These are phyloP conservation scores for Pezicula rhizophila DNA, from an alignment of 2,329 filamentous ascomycete genomes.

Conservation along the genomic window DNA sequence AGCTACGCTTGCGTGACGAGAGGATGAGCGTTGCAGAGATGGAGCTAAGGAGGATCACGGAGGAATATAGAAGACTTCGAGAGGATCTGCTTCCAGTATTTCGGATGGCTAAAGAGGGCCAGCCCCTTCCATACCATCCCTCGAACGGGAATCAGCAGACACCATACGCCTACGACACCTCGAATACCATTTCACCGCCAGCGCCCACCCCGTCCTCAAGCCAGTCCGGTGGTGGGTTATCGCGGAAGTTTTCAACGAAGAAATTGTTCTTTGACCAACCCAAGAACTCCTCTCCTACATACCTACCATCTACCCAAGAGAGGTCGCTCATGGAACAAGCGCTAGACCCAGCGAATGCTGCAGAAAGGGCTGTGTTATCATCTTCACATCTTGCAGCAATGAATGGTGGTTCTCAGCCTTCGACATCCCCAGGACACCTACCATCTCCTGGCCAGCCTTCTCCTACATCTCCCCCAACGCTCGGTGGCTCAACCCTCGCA, in stretches of 20 bases:
- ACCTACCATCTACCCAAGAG: slow-evolving; percentile 64
- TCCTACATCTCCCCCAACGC: slow-evolving; percentile 56
- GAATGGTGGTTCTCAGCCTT: slow-evolving; percentile 54
- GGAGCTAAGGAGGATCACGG: slow-evolving; percentile 75
- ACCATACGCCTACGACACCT: slow-evolving; percentile 45
- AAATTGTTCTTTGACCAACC: slow-evolving; percentile 66
- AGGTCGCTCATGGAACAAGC: slow-evolving; percentile 56
- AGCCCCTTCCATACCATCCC: slow-evolving; percentile 63
- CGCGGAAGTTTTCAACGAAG: slow-evolving; percentile 70
- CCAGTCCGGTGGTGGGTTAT: slow-evolving; percentile 50
- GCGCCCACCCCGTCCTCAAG: slow-evolving; percentile 49
- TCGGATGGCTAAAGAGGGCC: slow-evolving; percentile 84
- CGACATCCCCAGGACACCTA: slow-evolving; percentile 46
- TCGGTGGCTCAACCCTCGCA: slow-evolving; percentile 40
- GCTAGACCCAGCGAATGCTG: slow-evolving; percentile 63
- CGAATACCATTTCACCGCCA: slow-evolving; percentile 46
- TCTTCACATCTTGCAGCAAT: slow-evolving; percentile 66
- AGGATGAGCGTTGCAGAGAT: slow-evolving; percentile 77
- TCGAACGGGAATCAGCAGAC: slow-evolving; percentile 19
- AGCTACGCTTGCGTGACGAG: slow-evolving; percentile 84
- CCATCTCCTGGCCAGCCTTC: slow-evolving; percentile 63
- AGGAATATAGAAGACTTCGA: slow-evolving; percentile 81
- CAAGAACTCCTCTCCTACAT: slow-evolving; percentile 72
- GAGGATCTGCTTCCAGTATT: slow-evolving; percentile 90
- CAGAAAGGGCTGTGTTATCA: slow-evolving; percentile 58